Conservation (phyloP, 1,284 basidiomycete species). For the Exobasidium cylindrosporum region DNA sequence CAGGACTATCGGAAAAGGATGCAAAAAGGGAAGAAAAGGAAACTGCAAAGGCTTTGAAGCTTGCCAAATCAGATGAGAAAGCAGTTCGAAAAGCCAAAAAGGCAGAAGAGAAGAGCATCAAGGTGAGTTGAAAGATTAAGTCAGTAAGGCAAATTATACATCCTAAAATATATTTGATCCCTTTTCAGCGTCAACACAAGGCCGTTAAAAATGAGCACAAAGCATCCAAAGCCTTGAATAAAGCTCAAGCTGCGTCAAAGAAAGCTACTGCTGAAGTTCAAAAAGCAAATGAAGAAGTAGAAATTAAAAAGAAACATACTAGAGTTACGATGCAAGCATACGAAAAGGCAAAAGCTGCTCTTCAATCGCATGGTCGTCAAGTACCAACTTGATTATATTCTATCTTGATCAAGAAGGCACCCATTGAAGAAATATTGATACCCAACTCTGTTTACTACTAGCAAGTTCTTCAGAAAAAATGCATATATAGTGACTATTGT, state of each 20-base stretch:
- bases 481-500: too few relatives aligned
- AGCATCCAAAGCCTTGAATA: neutral
- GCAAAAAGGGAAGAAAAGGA: neutral
- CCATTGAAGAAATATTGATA: too few relatives aligned
- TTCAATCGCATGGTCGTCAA: too few relatives aligned
- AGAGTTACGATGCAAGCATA: neutral
- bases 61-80: neutral
- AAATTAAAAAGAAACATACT: slow-evolving; percentile 3
- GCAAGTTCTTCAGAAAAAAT: too few relatives aligned
- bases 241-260: neutral
- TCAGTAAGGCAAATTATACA: too few relatives aligned
- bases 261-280: slow-evolving; percentile 3
- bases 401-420: too few relatives aligned
- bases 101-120: slow-evolving; percentile 1
- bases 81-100: slow-evolving; percentile 4
- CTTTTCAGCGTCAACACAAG: slow-evolving; percentile 2
- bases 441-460: too few relatives aligned
- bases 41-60: neutral
- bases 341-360: slow-evolving; percentile 3
- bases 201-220: slow-evolving; percentile 2
- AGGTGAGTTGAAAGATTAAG: neutral
- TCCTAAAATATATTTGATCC: neutral
- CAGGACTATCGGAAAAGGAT: neutral
- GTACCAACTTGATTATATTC: too few relatives aligned
- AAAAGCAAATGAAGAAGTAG: slow-evolving; percentile 5